A percentile compares a stretch with the other conserved stretches of the same genome.
phyloP scores from a whole-genome alignment of 2,329 filamentous ascomycete species.

The Dissoconium aciculare region DNA sequence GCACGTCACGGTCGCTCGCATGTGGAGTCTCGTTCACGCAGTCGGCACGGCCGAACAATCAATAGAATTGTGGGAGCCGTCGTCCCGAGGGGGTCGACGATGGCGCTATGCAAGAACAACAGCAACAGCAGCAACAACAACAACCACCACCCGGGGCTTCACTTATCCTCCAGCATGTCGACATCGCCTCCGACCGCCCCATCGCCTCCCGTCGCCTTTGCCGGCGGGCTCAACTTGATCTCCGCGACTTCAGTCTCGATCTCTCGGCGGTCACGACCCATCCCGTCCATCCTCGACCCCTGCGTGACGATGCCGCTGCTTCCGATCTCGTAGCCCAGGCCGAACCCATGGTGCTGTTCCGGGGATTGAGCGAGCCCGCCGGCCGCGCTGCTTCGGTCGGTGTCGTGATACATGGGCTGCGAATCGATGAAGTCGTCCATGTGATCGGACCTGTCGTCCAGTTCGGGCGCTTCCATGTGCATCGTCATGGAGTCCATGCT shows the following conservation, averaged over 20 bases:
- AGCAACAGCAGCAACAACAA: too few species aligned
- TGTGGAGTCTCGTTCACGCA: too few species aligned
- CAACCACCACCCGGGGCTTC: too few species aligned
- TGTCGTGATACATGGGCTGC: not conserved
- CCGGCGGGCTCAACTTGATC: slow-evolving; percentile 4
- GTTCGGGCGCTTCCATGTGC: not conserved
- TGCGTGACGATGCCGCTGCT: slow-evolving; percentile 1
- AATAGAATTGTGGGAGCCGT: too few species aligned
- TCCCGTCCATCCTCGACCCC: too few species aligned
- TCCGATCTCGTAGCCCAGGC: slow-evolving; percentile 1
- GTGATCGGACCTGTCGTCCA: too few species aligned
- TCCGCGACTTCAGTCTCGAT: slow-evolving; percentile 5
- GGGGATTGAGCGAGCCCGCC: not conserved
- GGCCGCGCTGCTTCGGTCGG: not conserved
- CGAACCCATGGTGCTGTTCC: slow-evolving; percentile 1
- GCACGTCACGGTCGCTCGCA: too few species aligned
- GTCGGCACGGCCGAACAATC: too few species aligned
- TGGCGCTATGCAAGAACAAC: too few species aligned
- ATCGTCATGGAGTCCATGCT: not conserved
- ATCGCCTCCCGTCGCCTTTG: not conserved
- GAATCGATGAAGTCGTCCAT: not conserved
- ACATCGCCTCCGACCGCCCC: not conserved
- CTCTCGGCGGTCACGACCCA: too few species aligned
- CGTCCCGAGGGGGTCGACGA: too few species aligned
- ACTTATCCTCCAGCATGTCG: not conserved